phyloP scores from a whole-genome alignment of 441 rosid species.

The Gossypium gossypioides region DNA sequence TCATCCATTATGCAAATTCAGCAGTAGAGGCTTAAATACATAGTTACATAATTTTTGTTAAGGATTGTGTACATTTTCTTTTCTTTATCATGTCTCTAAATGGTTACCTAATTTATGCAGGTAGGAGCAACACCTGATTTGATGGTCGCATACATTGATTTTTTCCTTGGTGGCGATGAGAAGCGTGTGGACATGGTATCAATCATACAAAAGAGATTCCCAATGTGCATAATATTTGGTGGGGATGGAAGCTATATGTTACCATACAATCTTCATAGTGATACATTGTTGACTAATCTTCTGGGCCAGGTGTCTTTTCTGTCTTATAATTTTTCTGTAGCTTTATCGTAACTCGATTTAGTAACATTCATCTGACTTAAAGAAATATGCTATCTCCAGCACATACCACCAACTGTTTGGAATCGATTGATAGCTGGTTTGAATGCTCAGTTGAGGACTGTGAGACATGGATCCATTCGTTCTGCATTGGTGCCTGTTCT shows the following conservation, averaged over 20 bases:
- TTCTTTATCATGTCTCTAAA: constrained; percentile 11
- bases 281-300: constrained; percentile 70
- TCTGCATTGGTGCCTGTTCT: constrained; percentile 77
- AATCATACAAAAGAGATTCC: constrained; percentile 79
- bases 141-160: constrained; percentile 89
- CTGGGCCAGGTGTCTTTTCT: constrained; percentile 72
- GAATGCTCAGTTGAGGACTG: constrained; percentile 92
- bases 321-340: not conserved
- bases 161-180: constrained; percentile 98
- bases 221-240: constrained; percentile 94
- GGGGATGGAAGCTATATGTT: constrained; percentile 98
- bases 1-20: not conserved
- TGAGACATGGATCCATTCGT: constrained; percentile 78
- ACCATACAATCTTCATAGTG: constrained; percentile 78
- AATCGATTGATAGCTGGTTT: constrained; percentile 90
- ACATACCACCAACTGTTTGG: constrained; percentile 88
- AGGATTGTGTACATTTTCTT: not conserved
- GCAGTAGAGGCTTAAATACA: not conserved
- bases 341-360: not conserved
- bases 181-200: constrained; percentile 90
- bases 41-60: not conserved
- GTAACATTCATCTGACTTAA: constrained; percentile 10
- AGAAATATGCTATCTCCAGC: constrained; percentile 36
- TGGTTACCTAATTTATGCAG: constrained; percentile 32
- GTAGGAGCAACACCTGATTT: constrained; percentile 95